Evolutionary conservation across 768 basidiomycete genomes (phyloP).

Genomic region (Lactifluus subvellereus): DNA sequence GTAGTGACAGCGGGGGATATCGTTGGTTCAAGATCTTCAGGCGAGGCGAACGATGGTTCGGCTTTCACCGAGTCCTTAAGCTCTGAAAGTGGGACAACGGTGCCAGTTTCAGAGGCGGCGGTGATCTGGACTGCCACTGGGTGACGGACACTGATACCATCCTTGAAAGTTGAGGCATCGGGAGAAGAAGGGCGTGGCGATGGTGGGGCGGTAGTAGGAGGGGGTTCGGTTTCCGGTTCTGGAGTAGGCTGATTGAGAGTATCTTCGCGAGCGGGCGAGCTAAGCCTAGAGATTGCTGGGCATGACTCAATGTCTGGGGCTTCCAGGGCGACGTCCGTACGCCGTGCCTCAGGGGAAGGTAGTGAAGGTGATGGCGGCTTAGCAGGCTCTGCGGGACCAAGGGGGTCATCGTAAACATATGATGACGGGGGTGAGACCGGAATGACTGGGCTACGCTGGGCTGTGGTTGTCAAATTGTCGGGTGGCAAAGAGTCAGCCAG

Average conservation of each 20-base stretch:
- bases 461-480: background rate
- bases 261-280: constrained; percentile 4
- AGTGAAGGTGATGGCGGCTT: background rate
- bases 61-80: background rate
- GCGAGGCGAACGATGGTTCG: background rate
- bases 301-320: background rate
- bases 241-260: background rate
- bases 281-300: background rate
- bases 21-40: background rate
- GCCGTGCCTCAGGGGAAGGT: background rate
- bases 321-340: background rate
- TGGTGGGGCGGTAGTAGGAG: background rate
- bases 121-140: background rate
- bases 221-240: background rate
- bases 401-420: background rate
- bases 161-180: background rate
- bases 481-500: background rate
- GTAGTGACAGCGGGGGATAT: background rate
- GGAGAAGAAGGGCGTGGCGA: constrained; percentile 7
- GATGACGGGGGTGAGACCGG: background rate
- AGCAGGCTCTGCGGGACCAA: background rate
- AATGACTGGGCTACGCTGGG: background rate
- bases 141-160: background rate
- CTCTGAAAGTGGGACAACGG: background rate
- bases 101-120: background rate